Base-by-base conservation (phyloP, 2,329 filamentous ascomycete species). In the Nigrograna mackinnonii region DNA sequence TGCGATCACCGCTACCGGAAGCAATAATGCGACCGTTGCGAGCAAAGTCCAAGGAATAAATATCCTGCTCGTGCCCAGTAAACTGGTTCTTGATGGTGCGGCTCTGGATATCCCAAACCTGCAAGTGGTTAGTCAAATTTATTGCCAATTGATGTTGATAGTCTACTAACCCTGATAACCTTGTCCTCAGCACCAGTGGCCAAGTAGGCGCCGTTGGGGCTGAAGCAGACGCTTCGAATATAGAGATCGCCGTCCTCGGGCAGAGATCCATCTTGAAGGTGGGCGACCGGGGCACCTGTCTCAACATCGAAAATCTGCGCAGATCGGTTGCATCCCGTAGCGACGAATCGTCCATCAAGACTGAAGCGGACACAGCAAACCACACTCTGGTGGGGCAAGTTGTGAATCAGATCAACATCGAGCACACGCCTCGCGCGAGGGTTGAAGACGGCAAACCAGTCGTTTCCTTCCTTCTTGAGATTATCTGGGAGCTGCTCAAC, bases 301-400 rank as follows among this genome's bases (percentile, higher is more conserved):
- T 83, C 79, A 31, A 97, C 92, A 54, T 99, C 94, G 69, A 94
- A 99, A 59, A 99, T 99, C 71, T 97, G 92, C n/a, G 94, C 94
- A n/a, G 91, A 96, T 51, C 91, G 80, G 71, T 99, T 99, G 78
- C 94, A 97, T 32, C 94, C 94, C 4, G 94, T 99, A 6, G 94
- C 94, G 41, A 99, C 88, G 57, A 89, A 96, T 64, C 95, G 91
- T 55, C 94, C 94, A 63, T 99, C 94, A 41, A 88, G 83, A 67
- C 92, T 97, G 77, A 99, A 99, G 44, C 94, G 83, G 24, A 99
- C 94, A 67, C 94, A 99, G 79, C 94, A 99, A 1, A 99, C 94
- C 3, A 99, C 94, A 59, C 92, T 97, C 65, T 96, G 89, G 64
- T 99, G 94, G 47, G 84, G 83, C 39, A 99, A 80, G 43, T 91